A percentile compares a stretch with the other conserved stretches of the same genome.
These are phyloP conservation scores for Alternaria metachromatica DNA, from an alignment of 2,329 filamentous ascomycete genomes.

Conservation along the genomic window DNA sequence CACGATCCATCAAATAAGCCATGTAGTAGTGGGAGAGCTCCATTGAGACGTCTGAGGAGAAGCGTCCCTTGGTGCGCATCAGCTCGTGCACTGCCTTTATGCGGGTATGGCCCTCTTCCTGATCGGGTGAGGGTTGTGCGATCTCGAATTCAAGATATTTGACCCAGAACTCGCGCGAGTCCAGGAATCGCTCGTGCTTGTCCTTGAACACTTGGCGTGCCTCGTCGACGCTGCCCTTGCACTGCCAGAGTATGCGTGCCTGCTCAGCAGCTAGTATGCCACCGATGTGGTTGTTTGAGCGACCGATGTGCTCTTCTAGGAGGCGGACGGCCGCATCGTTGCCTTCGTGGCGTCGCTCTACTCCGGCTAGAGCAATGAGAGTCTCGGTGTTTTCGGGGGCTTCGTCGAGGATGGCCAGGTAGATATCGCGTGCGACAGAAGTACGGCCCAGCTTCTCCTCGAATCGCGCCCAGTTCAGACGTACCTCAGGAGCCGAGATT, in stretches of 20 bases:
- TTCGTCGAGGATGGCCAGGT: slow-evolving; percentile 76
- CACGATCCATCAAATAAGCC: slow-evolving; percentile 81
- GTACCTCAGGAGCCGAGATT: slow-evolving; percentile 80
- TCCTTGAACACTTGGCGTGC: slow-evolving; percentile 83
- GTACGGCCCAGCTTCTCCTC: slow-evolving; percentile 83
- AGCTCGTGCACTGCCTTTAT: slow-evolving; percentile 82
- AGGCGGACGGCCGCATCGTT: slow-evolving; percentile 84
- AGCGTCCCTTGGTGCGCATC: slow-evolving; percentile 73
- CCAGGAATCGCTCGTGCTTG: slow-evolving; percentile 82
- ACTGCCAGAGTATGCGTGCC: slow-evolving; percentile 86
- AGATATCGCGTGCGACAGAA: slow-evolving; percentile 82
- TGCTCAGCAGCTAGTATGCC: slow-evolving; percentile 87
- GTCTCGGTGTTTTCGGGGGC: slow-evolving; percentile 86
- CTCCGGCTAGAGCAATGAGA: slow-evolving; percentile 84
- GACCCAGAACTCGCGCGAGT: slow-evolving; percentile 88
- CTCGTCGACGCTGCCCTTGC: slow-evolving; percentile 79
- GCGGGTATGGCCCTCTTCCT: slow-evolving; percentile 70
- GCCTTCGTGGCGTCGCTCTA: slow-evolving; percentile 82
- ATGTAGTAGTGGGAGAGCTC: slow-evolving; percentile 81
- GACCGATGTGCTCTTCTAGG: slow-evolving; percentile 78
- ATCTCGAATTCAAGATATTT: slow-evolving; percentile 90
- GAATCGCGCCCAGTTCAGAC: slow-evolving; percentile 91
- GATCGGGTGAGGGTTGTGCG: slow-evolving; percentile 73
- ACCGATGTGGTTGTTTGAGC: slow-evolving; percentile 79
- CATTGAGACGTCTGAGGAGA: slow-evolving; percentile 72